phyloP scores from a whole-genome alignment of 768 basidiomycete genomes.

The Boletales sp. region DNA sequence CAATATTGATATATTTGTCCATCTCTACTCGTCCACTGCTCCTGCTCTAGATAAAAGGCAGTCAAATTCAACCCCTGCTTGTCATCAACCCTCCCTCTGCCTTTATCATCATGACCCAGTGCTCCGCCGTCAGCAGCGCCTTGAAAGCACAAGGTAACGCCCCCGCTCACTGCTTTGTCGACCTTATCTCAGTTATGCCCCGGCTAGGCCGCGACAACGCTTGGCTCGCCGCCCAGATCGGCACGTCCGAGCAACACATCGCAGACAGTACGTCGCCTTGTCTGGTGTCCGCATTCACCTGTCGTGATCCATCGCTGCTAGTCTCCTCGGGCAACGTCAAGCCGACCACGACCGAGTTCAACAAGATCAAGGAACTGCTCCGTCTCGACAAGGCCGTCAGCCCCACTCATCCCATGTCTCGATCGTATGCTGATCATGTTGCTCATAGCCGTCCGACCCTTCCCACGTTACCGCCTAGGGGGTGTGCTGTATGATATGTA shows the following conservation, averaged over 20 bases:
- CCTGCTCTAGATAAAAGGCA: slow-evolving; percentile 12
- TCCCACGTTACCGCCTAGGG: neutral
- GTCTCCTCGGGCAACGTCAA: slow-evolving; percentile 45
- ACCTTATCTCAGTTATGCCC: neutral
- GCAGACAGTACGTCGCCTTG: slow-evolving; percentile 43
- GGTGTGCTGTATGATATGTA: neutral
- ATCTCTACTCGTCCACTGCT: slow-evolving; percentile 13
- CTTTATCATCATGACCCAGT: slow-evolving; percentile 46
- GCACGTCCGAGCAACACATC: slow-evolving; percentile 44
- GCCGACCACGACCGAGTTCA: slow-evolving; percentile 50
- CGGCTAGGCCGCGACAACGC: slow-evolving; percentile 1
- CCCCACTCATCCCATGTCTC: neutral
- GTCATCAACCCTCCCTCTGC: slow-evolving; percentile 25
- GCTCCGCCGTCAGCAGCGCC: slow-evolving; percentile 55
- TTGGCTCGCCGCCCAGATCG: slow-evolving; percentile 45
- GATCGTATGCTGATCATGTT: neutral
- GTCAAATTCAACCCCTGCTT: neutral
- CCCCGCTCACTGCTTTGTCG: neutral
- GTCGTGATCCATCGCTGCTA: slow-evolving; percentile 18
- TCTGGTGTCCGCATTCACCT: neutral
- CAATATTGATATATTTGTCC: slow-evolving; percentile 2
- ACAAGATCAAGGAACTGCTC: slow-evolving; percentile 41
- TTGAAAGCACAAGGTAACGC: slow-evolving; percentile 45
- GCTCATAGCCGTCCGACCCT: neutral
- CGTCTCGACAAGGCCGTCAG: slow-evolving; percentile 36